phyloP scores from a whole-genome alignment of 495 filamentous ascomycete genomes.

The Penicillium atrosanguineum region DNA sequence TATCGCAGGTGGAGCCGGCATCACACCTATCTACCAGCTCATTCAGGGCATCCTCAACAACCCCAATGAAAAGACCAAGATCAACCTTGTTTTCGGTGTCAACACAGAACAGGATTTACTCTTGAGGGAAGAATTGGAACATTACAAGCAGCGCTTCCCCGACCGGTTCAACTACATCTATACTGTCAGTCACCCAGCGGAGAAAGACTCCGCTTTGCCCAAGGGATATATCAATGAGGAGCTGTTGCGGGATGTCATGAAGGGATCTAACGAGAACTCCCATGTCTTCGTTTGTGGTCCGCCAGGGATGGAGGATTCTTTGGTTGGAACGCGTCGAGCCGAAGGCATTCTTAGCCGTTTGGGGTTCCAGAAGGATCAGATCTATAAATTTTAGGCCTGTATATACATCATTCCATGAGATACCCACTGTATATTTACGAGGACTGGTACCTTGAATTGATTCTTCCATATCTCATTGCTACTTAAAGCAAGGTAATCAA shows the following conservation, averaged over 20 bases:
- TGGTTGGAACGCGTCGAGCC: constrained; percentile 43
- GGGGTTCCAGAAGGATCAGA: constrained; percentile 53
- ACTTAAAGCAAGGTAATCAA: no score
- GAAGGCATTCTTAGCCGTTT: constrained; percentile 48
- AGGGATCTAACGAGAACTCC: constrained; percentile 33
- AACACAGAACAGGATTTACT: constrained; percentile 63
- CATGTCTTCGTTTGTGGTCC: constrained; percentile 65
- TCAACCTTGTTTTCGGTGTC: constrained; percentile 64
- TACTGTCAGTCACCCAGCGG: constrained; percentile 50
- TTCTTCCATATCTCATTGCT: background rate
- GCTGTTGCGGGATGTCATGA: constrained; percentile 49
- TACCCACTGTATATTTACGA: background rate
- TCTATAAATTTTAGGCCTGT: constrained; percentile 43
- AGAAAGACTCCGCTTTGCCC: constrained; percentile 28
- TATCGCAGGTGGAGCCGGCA: constrained; percentile 62
- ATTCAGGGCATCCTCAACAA: constrained; percentile 59
- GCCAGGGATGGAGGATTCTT: constrained; percentile 57
- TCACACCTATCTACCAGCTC: constrained; percentile 63
- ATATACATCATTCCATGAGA: background rate
- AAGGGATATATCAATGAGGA: constrained; percentile 59
- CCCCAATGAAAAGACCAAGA: constrained; percentile 58
- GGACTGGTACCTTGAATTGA: background rate
- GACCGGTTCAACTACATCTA: constrained; percentile 59
- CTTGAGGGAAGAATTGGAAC: constrained; percentile 51
- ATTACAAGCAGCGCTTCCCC: constrained; percentile 51